Conservation (phyloP, 768 basidiomycete genomes). For the Hemileccinum rubropunctum region DNA sequence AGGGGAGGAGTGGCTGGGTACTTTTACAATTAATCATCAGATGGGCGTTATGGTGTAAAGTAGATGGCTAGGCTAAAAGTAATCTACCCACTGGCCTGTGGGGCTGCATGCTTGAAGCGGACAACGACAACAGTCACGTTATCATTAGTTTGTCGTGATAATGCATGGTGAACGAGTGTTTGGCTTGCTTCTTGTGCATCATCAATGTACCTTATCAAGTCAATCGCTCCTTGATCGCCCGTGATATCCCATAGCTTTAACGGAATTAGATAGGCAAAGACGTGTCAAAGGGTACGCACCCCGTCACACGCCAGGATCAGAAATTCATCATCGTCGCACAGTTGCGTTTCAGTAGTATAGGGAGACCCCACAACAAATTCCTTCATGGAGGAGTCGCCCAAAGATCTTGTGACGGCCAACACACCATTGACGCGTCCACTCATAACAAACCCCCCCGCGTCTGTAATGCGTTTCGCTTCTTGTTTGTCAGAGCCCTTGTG, state of each 20-base stretch:
- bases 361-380: slow-evolving; percentile 98
- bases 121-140: slow-evolving; percentile 93
- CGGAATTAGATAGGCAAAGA: slow-evolving; percentile 6
- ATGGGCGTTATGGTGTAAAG: not conserved
- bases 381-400: slow-evolving; percentile 98
- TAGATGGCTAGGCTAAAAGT: not conserved
- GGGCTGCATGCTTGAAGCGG: slow-evolving; percentile 54
- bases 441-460: slow-evolving; percentile 98
- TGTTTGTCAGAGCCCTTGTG: slow-evolving; percentile 98
- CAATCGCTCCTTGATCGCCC: slow-evolving; percentile 86
- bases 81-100: slow-evolving; percentile 13
- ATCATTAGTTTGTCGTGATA: slow-evolving; percentile 87
- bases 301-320: slow-evolving; percentile 97
- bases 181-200: slow-evolving; percentile 85
- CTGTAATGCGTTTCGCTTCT: slow-evolving; percentile 96
- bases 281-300: slow-evolving; percentile 47
- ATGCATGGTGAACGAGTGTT: slow-evolving; percentile 78
- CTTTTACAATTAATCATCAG: slow-evolving; percentile 8
- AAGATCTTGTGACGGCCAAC: slow-evolving; percentile 89
- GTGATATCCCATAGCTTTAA: slow-evolving; percentile 93
- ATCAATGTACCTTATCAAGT: slow-evolving; percentile 66
- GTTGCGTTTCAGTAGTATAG: slow-evolving; percentile 95
- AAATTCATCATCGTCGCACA: slow-evolving; percentile 91
- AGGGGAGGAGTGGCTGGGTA: not conserved
- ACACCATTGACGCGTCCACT: slow-evolving; percentile 98